A percentile compares a stretch with the other conserved stretches of the same genome.
Conservation (phyloP, 2,329 filamentous ascomycete genomes). For the Colletotrichum melonis region DNA sequence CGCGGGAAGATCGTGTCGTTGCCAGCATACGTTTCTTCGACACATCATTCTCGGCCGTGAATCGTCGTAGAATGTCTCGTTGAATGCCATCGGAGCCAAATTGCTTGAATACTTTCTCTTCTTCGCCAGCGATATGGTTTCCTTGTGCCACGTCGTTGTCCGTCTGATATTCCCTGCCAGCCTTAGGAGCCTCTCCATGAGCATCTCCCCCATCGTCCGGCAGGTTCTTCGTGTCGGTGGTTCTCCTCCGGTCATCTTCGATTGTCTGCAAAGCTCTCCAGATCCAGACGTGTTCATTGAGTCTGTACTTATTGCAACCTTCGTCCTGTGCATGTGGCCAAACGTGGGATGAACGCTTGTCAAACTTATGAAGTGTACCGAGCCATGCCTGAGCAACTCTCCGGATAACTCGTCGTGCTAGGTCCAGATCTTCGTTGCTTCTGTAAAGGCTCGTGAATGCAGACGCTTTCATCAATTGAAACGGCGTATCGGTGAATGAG, state of each 20-base stretch:
- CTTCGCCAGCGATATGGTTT: too few species aligned
- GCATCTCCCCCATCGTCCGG: background rate
- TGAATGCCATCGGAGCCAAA: background rate
- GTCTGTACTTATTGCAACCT: background rate
- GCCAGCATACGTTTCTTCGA: background rate
- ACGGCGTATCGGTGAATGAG: too few species aligned
- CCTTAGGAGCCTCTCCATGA: too few species aligned
- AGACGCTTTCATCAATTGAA: too few species aligned
- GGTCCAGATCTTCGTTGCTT: too few species aligned
- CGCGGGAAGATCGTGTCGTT: background rate
- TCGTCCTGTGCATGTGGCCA: background rate
- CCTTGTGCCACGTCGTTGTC: too few species aligned
- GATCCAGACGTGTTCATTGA: background rate
- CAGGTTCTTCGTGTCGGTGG: background rate
- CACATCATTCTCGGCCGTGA: background rate
- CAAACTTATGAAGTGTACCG: fast-evolving
- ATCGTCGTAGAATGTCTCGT: background rate
- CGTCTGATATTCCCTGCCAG: too few species aligned
- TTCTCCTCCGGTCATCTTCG: background rate
- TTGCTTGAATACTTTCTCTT: too few species aligned
- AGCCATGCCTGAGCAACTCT: background rate
- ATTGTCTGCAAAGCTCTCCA: background rate
- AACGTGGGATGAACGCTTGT: background rate
- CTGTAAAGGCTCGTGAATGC: too few species aligned
- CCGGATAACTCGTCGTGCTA: too few species aligned